Evolutionary conservation across 2,329 filamentous ascomycete genomes (phyloP).

Genomic region (Pseudogymnoascus sp.): DNA sequence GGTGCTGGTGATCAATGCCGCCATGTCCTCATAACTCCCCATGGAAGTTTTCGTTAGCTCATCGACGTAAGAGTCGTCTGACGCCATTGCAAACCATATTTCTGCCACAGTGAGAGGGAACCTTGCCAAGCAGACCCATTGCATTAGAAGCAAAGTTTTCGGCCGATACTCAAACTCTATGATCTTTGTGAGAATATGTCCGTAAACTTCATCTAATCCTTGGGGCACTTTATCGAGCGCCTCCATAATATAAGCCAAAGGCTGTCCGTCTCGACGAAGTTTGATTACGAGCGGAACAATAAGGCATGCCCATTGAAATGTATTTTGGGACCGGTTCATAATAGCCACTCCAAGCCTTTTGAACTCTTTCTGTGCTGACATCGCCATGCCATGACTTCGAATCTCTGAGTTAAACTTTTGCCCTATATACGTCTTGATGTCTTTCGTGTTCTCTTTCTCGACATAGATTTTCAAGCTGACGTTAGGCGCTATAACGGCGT

Average conservation of each 20-base stretch:
- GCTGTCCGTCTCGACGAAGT: background rate
- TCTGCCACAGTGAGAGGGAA: slow-evolving; percentile 10
- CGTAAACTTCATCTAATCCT: slow-evolving; percentile 16
- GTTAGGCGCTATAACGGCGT: slow-evolving; percentile 8
- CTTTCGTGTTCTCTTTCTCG: slow-evolving; percentile 17
- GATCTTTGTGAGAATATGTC: slow-evolving; percentile 13
- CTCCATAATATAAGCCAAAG: slow-evolving; percentile 5
- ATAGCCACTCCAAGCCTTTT: slow-evolving; percentile 7
- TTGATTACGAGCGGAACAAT: slow-evolving; percentile 12
- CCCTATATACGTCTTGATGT: slow-evolving; percentile 15
- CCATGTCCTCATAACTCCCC: slow-evolving; percentile 15
- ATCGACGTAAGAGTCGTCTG: background rate
- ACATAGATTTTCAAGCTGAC: slow-evolving; percentile 14
- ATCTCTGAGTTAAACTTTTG: background rate
- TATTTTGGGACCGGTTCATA: slow-evolving; percentile 12
- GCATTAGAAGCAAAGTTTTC: slow-evolving; percentile 15
- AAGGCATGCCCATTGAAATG: slow-evolving; percentile 19
- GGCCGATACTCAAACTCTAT: slow-evolving; percentile 10
- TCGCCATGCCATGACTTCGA: background rate
- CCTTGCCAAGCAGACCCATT: slow-evolving; percentile 13
- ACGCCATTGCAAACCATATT: slow-evolving; percentile 2
- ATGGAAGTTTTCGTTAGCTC: slow-evolving; percentile 10
- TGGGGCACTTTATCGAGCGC: slow-evolving; percentile 13
- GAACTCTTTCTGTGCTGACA: background rate
- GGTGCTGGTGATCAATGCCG: slow-evolving; percentile 15